Conservation (phyloP, 164 flowering plant genomes). For the Vitis amurensis region DNA sequence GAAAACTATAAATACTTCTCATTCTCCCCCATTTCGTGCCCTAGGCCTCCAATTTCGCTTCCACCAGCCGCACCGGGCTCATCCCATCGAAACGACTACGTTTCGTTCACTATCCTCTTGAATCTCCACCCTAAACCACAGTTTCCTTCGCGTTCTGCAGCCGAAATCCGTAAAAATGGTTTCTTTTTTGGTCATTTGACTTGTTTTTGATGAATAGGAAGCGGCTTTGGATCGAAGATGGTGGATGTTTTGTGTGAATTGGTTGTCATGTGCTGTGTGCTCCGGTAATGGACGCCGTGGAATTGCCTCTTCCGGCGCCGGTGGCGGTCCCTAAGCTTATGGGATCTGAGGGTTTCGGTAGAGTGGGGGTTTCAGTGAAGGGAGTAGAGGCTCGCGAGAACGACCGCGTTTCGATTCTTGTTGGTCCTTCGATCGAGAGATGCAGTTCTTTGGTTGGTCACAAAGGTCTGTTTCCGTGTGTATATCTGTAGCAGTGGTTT, state of each 20-base stretch:
- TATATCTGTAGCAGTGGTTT: neutral
- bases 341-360: conserved; percentile 41
- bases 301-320: conserved; percentile 29
- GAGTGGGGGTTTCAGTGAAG: conserved; percentile 25
- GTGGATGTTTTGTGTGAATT: neutral
- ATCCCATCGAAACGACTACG: neutral
- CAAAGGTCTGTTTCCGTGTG: conserved; percentile 16
- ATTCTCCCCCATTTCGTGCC: conserved; percentile 35
- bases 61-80: conserved; percentile 28
- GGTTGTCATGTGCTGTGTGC: neutral
- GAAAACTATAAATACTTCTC: conserved; percentile 61
- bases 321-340: conserved; percentile 28
- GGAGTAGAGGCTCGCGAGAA: conserved; percentile 26
- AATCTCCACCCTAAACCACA: conserved; percentile 2
- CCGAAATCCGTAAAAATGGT: neutral
- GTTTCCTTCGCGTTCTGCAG: neutral
- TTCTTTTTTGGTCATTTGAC: neutral
- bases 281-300: conserved; percentile 39
- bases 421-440: conserved; percentile 13
- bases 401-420: conserved; percentile 12
- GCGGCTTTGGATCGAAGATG: neutral
- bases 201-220: neutral
- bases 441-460: conserved; percentile 17
- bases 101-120: neutral
- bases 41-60: conserved; percentile 26